Conservation (phyloP, 2,329 filamentous ascomycete species). For the Diaporthe destruens region DNA sequence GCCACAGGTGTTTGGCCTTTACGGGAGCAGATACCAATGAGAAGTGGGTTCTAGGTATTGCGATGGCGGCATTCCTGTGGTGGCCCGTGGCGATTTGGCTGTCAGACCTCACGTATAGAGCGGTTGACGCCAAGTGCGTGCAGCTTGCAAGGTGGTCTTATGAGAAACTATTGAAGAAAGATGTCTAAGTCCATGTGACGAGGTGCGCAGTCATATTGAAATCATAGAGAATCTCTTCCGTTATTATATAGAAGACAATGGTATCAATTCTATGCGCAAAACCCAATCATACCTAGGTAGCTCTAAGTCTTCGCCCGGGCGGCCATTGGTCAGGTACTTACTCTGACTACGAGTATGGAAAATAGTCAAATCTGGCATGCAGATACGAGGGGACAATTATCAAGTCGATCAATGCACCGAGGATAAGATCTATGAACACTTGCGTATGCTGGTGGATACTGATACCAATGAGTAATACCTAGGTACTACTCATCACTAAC, state of each 20-base stretch:
- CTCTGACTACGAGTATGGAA: too few species aligned
- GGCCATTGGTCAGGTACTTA: too few species aligned
- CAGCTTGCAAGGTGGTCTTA: constrained; percentile 39
- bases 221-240: not conserved
- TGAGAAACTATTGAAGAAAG: constrained; percentile 35
- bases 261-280: too few species aligned
- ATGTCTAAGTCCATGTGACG: not conserved
- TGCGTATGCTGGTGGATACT: too few species aligned
- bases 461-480: too few species aligned
- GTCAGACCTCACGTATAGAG: constrained; percentile 32
- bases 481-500: too few species aligned
- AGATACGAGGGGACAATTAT: too few species aligned
- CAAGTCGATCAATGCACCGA: too few species aligned
- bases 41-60: constrained; percentile 32
- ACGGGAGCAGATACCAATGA: constrained; percentile 25
- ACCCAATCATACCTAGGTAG: too few species aligned
- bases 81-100: constrained; percentile 39
- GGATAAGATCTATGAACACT: too few species aligned
- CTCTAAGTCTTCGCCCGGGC: too few species aligned
- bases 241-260: not conserved
- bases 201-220: not conserved
- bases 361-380: too few species aligned
- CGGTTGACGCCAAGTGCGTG: constrained; percentile 38
- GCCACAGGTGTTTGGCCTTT: constrained; percentile 13
- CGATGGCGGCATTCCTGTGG: constrained; percentile 37